Conservation (phyloP, 2,329 filamentous ascomycete genomes). For the Sporothrix pseudoabietina region DNA sequence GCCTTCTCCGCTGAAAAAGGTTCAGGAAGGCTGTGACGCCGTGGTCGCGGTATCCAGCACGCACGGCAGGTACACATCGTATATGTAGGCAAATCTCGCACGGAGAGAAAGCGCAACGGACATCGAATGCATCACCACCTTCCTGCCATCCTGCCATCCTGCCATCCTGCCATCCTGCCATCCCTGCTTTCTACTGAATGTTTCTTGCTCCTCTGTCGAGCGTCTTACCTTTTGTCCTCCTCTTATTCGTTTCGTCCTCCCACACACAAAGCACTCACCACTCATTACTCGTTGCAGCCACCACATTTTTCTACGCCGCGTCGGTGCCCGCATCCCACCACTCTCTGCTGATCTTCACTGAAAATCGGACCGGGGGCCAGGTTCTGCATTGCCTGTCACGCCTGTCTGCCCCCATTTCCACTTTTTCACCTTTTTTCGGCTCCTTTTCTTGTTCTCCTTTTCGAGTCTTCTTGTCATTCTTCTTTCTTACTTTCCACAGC, state of each 20-base stretch:
- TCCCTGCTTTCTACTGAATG: too few relatives aligned
- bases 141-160: neutral
- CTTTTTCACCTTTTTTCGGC: neutral
- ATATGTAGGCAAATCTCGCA: neutral
- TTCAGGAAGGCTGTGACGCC: neutral
- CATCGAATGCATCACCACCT: slow-evolving; percentile 3
- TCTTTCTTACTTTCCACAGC: neutral
- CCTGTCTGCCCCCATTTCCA: neutral
- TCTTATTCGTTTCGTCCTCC: neutral
- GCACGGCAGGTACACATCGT: slow-evolving; percentile 12
- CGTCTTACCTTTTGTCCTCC: neutral
- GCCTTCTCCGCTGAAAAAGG: neutral
- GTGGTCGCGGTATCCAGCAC: neutral
- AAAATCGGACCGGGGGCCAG: slow-evolving; percentile 3
- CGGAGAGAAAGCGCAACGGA: slow-evolving; percentile 11
- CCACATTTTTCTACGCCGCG: neutral
- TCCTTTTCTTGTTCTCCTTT: neutral
- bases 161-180: neutral
- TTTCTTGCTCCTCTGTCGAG: neutral
- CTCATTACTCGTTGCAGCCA: neutral
- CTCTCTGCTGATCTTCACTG: slow-evolving; percentile 22
- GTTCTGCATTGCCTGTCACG: neutral
- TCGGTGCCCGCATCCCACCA: neutral
- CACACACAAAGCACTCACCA: neutral
- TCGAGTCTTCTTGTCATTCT: neutral